Conservation (phyloP, 306 rosid species). For the Lagenaria siceraria region DNA sequence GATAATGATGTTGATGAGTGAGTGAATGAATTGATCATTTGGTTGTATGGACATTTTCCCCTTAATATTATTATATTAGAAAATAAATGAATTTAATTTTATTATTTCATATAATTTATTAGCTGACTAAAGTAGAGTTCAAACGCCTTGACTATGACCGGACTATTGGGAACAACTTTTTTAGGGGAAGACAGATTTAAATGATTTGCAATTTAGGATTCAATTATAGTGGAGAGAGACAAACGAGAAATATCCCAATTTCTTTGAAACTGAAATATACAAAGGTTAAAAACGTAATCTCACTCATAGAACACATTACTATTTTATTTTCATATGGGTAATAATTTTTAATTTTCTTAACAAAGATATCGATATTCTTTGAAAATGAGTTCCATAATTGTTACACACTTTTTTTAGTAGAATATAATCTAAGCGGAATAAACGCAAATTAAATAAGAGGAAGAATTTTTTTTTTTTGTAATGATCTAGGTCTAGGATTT, state of each 20-base stretch:
- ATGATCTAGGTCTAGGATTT: no score
- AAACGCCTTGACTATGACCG: background rate
- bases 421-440: no score
- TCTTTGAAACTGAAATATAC: background rate
- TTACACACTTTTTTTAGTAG: no score
- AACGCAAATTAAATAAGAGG: no score
- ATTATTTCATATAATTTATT: background rate
- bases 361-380: no score
- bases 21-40: background rate
- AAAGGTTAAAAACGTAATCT: background rate
- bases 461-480: no score
- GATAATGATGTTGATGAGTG: slow-evolving; percentile 7
- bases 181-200: background rate
- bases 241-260: background rate
- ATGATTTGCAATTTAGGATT: background rate
- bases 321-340: background rate
- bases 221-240: background rate
- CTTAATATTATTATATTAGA: background rate
- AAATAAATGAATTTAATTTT: background rate
- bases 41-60: background rate
- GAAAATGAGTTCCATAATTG: no score
- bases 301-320: background rate
- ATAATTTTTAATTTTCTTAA: background rate
- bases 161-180: background rate
- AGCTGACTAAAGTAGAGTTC: background rate